These are phyloP conservation scores for Tuctoria greenei DNA, from an alignment of 176 grass and related monocot genomes.

Conservation along the genomic window DNA sequence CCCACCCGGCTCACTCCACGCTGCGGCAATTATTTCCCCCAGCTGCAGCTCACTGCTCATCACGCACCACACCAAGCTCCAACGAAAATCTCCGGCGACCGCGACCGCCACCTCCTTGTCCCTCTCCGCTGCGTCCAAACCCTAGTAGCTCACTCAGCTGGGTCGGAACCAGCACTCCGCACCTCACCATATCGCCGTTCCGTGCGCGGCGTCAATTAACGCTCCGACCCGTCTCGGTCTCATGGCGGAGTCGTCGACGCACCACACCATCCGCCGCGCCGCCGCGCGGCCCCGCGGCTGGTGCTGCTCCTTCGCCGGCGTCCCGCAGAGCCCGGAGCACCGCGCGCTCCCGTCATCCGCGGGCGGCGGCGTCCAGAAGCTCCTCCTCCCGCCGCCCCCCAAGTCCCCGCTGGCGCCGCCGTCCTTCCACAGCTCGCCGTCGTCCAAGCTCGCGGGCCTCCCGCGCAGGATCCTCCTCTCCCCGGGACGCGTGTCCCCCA, in stretches of 20 bases:
- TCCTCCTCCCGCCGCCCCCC: too few relatives aligned
- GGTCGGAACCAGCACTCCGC: background rate
- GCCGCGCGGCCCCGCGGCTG: slow-evolving; percentile 47
- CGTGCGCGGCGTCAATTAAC: background rate
- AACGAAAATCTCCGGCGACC: slow-evolving; percentile 35
- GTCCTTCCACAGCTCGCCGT: slow-evolving; percentile 64
- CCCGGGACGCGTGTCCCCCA: slow-evolving; percentile 87
- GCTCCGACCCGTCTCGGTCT: background rate
- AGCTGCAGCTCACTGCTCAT: background rate
- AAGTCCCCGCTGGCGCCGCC: slow-evolving; percentile 49
- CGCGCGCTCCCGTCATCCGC: slow-evolving; percentile 15
- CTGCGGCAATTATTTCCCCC: slow-evolving; percentile 25
- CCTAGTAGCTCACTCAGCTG: background rate
- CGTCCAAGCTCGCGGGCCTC: slow-evolving; percentile 60
- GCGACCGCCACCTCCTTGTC: background rate
- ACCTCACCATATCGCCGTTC: too few relatives aligned
- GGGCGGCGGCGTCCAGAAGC: slow-evolving; percentile 27
- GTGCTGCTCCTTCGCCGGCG: slow-evolving; percentile 70
- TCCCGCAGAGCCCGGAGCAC: slow-evolving; percentile 54
- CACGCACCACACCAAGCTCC: background rate
- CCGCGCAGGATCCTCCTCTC: slow-evolving; percentile 89
- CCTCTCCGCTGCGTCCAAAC: background rate
- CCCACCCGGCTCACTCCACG: background rate
- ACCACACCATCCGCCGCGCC: slow-evolving; percentile 36
- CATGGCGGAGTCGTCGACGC: slow-evolving; percentile 47